These are phyloP conservation scores for Combretum micranthum DNA, from an alignment of 345 rosid species.

Conservation along the genomic window DNA sequence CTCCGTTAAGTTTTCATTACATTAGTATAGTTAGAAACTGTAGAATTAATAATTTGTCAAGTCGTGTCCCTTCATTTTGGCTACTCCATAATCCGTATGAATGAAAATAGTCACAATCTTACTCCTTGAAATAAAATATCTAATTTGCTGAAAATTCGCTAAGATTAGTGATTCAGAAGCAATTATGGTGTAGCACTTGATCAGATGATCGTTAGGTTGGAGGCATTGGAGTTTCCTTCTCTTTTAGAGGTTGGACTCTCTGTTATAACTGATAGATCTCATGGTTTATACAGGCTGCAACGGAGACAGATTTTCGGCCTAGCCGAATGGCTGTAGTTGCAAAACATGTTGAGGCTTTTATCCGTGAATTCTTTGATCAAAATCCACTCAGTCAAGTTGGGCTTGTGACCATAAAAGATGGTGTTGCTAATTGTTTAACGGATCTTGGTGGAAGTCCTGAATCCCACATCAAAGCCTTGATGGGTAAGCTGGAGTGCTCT, in stretches of 20 bases:
- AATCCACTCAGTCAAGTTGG: conserved; percentile 91
- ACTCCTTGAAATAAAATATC: too few relatives aligned
- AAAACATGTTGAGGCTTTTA: conserved; percentile 67
- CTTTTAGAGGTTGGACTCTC: rapidly evolving
- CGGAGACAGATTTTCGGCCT: conserved; percentile 66
- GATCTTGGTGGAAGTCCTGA: conserved; percentile 98
- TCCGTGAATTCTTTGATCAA: conserved; percentile 89
- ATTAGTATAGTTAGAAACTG: too few relatives aligned
- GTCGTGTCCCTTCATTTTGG: too few relatives aligned
- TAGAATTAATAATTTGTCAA: too few relatives aligned
- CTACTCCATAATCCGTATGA: too few relatives aligned
- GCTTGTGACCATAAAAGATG: conserved; percentile 66
- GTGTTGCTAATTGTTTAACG: conserved; percentile 68
- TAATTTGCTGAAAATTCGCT: too few relatives aligned
- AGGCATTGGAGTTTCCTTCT: not conserved
- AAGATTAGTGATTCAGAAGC: too few relatives aligned
- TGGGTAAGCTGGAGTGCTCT: conserved; percentile 68
- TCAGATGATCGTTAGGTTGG: too few relatives aligned
- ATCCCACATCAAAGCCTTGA: conserved; percentile 74
- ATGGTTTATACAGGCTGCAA: conserved; percentile 59
- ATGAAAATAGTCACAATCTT: too few relatives aligned
- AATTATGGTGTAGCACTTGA: too few relatives aligned
- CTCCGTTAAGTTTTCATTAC: not conserved
- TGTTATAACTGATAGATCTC: not conserved
- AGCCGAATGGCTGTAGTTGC: conserved; percentile 71